Percentiles rank a stretch among this genome's conserved stretches.
Evolutionary conservation across 73 alveolate species (phyloP).

Genomic region (Paraurostyla sp.): DNA sequence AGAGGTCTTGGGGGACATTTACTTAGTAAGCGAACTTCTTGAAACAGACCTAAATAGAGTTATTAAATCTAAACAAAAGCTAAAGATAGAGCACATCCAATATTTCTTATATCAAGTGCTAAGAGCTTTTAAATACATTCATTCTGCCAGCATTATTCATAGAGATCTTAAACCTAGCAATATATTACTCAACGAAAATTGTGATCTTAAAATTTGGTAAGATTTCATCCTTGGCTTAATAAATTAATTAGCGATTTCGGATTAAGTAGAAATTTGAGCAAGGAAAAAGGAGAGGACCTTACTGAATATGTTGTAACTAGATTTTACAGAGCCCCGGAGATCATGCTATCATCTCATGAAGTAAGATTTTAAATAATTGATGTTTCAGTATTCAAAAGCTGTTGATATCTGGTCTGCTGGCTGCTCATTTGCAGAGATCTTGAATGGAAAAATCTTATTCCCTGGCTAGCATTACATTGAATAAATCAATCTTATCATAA

Average conservation of each 20-base stretch:
- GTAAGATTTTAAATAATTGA: background rate
- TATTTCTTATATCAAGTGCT: conserved; percentile 82
- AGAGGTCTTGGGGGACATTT: conserved; percentile 83
- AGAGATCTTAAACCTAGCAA: conserved; percentile 96
- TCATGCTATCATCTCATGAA: conserved; percentile 87
- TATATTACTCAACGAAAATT: conserved; percentile 91
- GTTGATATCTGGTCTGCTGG: conserved; percentile 94
- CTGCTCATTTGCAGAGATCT: conserved; percentile 88
- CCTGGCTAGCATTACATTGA: conserved; percentile 96
- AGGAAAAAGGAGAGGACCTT: conserved; percentile 82
- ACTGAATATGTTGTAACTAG: conserved; percentile 93
- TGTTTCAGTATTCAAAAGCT: conserved; percentile 74
- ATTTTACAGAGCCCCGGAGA: conserved; percentile 98
- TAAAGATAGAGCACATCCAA: conserved; percentile 79
- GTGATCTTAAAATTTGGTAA: conserved; percentile 69
- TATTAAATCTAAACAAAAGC: conserved; percentile 87
- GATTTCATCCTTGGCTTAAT: background rate
- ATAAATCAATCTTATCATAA: conserved; percentile 89
- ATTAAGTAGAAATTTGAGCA: conserved; percentile 69
- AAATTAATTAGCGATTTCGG: conserved; percentile 68
- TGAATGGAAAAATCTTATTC: conserved; percentile 81
- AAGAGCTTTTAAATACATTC: conserved; percentile 87
- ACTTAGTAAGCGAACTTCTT: conserved; percentile 90
- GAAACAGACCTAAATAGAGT: conserved; percentile 94
- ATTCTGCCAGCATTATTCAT: conserved; percentile 95